Percentiles rank a stretch among this genome's conserved stretches.
Conservation (phyloP, 2,329 filamentous ascomycete species). For the Grosmannia serpens region DNA sequence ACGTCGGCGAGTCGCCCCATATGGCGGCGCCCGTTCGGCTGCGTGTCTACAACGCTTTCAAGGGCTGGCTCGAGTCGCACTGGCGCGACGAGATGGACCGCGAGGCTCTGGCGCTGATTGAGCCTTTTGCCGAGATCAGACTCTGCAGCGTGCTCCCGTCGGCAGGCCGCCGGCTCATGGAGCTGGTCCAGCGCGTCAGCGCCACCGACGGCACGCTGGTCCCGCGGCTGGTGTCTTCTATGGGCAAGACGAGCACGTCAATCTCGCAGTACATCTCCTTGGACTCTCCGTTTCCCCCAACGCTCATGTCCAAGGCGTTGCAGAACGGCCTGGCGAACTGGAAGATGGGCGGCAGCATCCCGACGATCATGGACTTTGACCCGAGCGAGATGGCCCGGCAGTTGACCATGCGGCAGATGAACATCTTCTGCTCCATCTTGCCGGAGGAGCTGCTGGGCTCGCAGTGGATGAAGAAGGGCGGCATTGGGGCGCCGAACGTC, state of each 20-base stretch:
- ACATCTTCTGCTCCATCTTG: conserved; percentile 81
- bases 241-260: conserved; percentile 77
- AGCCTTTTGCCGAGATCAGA: conserved; percentile 66
- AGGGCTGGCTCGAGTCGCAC: conserved; percentile 93
- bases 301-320: conserved; percentile 66
- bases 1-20: conserved; percentile 66
- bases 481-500: conserved; percentile 72
- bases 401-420: conserved; percentile 83
- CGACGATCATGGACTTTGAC: conserved; percentile 82
- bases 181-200: conserved; percentile 69
- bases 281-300: conserved; percentile 59
- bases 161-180: conserved; percentile 68
- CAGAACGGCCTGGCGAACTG: conserved; percentile 59
- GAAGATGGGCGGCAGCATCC: conserved; percentile 53
- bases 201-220: conserved; percentile 62
- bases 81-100: conserved; percentile 79
- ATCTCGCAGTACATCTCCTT: conserved; percentile 58
- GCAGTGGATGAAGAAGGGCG: conserved; percentile 86
- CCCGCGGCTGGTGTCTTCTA: conserved; percentile 70
- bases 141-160: conserved; percentile 58
- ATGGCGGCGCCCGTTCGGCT: conserved; percentile 73
- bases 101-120: conserved; percentile 62
- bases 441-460: conserved; percentile 85
- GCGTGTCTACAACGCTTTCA: conserved; percentile 92
- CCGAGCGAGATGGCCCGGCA: conserved; percentile 84